A percentile compares a stretch with the other conserved stretches of the same genome.
These are phyloP conservation scores for Yueomyces sp. DNA, from an alignment of 1,139 yeast species.

Conservation along the genomic window DNA sequence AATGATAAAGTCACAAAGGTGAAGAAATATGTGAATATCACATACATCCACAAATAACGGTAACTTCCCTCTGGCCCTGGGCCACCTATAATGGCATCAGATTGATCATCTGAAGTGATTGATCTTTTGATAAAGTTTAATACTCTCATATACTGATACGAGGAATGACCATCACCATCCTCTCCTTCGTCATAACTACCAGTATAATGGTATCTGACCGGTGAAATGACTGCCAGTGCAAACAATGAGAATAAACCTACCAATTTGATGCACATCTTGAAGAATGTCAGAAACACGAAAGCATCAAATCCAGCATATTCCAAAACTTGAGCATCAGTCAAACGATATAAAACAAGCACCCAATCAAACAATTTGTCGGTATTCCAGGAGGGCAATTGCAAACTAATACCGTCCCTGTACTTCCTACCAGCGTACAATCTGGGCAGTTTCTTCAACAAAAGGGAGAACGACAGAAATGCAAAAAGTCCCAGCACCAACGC, in stretches of 20 bases:
- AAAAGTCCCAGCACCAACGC: constrained; percentile 51
- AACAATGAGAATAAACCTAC: constrained; percentile 40
- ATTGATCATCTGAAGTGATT: constrained; percentile 3
- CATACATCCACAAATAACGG: constrained; percentile 58
- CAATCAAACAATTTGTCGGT: constrained; percentile 57
- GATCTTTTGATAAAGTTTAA: constrained; percentile 1
- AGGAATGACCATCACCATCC: constrained; percentile 10
- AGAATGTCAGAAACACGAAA: constrained; percentile 65
- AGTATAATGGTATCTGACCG: constrained; percentile 55
- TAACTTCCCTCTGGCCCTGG: constrained; percentile 16
- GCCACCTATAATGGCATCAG: constrained; percentile 10
- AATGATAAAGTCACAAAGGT: constrained; percentile 55
- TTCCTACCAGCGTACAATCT: constrained; percentile 53
- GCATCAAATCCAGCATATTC: constrained; percentile 93
- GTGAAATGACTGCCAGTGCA: constrained; percentile 51
- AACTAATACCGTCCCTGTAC: constrained; percentile 22
- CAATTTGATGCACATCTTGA: constrained; percentile 57
- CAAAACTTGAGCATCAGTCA: constrained; percentile 64
- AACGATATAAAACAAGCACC: constrained; percentile 52
- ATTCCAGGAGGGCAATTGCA: constrained; percentile 32
- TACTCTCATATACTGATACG: constrained; percentile 4
- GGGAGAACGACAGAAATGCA: constrained; percentile 53
- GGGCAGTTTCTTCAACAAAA: constrained; percentile 55
- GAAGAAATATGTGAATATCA: constrained; percentile 74
- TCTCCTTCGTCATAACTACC: constrained; percentile 42